Conservation (phyloP, 1,284 basidiomycete species). For the Ceratobasidium sp. region DNA sequence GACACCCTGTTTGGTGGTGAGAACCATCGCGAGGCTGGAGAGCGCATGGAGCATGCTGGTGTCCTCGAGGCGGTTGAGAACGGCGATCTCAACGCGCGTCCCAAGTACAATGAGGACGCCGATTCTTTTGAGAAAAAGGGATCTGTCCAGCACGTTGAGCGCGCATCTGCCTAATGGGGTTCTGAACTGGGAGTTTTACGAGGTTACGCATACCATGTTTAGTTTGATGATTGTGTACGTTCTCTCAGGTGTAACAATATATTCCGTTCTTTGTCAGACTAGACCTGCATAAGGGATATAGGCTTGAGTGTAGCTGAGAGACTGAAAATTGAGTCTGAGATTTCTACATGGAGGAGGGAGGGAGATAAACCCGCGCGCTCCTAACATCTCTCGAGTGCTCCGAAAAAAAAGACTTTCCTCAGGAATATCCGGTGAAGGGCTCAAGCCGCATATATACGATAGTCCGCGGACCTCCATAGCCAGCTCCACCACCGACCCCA, state of each 20-base stretch:
- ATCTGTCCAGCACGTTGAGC: conserved; percentile 33
- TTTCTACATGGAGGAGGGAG: no score
- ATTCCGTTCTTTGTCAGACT: conserved; percentile 8
- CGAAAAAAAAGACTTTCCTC: no score
- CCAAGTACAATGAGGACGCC: conserved; percentile 26
- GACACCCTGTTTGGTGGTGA: conserved; percentile 40
- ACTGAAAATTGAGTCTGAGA: no score
- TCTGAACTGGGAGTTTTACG: not conserved
- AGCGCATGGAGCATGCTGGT: conserved; percentile 41
- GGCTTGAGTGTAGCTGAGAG: no score
- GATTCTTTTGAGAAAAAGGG: conserved; percentile 38
- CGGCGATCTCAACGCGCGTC: conserved; percentile 18
- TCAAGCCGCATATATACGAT: no score
- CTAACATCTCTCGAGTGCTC: no score
- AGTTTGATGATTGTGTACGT: conserved; percentile 12
- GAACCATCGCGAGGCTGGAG: conserved; percentile 44
- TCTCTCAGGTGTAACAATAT: conserved; percentile 21
- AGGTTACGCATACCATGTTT: conserved; percentile 3
- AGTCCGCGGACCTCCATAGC: no score
- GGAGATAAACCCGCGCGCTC: no score
- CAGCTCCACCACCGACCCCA: no score
- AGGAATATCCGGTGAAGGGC: no score
- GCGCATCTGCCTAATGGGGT: conserved; percentile 3
- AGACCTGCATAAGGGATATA: not conserved
- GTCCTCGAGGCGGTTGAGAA: conserved; percentile 41